These are phyloP conservation scores for Phanerochaete sordida DNA, from an alignment of 768 basidiomycete species.

Conservation along the genomic window DNA sequence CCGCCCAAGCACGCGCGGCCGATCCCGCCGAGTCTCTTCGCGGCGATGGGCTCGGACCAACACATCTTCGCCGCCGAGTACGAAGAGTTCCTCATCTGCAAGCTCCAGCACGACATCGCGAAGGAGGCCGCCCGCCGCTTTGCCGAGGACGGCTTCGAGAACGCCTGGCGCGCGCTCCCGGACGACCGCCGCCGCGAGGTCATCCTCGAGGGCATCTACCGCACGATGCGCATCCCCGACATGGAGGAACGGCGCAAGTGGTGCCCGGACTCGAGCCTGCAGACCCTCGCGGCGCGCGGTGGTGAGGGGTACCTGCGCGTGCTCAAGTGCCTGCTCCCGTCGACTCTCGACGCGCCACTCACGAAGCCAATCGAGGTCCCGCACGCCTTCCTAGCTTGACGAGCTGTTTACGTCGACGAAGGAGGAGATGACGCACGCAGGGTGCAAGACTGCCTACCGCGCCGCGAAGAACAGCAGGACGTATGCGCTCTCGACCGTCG, in stretches of 20 bases:
- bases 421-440: background rate
- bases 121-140: background rate
- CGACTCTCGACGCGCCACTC: background rate
- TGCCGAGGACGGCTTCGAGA: conserved; percentile 7
- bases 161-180: background rate
- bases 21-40: background rate
- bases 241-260: conserved; percentile 3
- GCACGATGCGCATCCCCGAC: conserved; percentile 3
- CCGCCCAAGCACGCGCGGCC: background rate
- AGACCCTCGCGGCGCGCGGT: background rate
- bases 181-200: background rate
- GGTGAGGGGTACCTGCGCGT: conserved; percentile 4
- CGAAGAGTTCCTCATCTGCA: background rate
- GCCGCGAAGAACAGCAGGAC: background rate
- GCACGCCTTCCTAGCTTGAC: conserved; percentile 1
- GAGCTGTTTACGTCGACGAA: background rate
- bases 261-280: conserved; percentile 4
- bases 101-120: conserved; percentile 1
- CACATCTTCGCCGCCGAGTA: background rate
- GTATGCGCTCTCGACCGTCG: background rate
- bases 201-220: conserved; percentile 3
- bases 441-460: background rate
- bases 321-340: background rate
- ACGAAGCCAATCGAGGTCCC: conserved; percentile 4
- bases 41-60: background rate